Percentiles rank a stretch among this genome's conserved stretches.
Evolutionary conservation across 176 grass and related monocot species (phyloP).

Genomic region (Aegilops longissima): DNA sequence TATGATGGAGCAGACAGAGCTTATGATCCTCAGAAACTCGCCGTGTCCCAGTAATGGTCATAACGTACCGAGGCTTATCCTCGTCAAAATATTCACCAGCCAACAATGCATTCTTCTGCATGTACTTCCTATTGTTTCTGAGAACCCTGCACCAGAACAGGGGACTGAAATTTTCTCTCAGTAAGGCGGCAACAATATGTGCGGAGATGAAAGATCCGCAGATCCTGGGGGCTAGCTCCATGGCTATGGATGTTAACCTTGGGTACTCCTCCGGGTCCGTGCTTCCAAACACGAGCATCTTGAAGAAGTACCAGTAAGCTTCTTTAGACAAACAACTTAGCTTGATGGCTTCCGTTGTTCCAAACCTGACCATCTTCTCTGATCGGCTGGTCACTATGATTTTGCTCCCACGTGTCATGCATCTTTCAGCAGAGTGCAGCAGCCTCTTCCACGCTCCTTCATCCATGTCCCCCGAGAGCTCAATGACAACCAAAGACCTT

Average conservation of each 20-base stretch:
- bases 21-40: not conserved
- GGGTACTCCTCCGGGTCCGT: not conserved
- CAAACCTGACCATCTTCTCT: not conserved
- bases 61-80: not conserved
- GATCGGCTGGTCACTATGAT: not conserved
- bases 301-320: slow-evolving; percentile 27
- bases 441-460: not conserved
- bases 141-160: not conserved
- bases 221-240: not conserved
- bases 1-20: no score
- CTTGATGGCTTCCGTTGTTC: not conserved
- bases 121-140: not conserved
- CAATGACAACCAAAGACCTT: slow-evolving; percentile 18
- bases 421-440: not conserved
- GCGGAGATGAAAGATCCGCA: not conserved
- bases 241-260: slow-evolving; percentile 10
- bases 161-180: not conserved
- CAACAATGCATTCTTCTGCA: not conserved
- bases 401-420: not conserved
- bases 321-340: not conserved
- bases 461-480: not conserved
- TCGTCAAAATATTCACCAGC: not conserved
- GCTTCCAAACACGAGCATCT: slow-evolving; percentile 5
- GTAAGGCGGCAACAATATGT: not conserved
- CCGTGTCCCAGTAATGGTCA: not conserved